phyloP scores from a whole-genome alignment of 345 rosid genomes.

The Hirschfeldia incana region DNA sequence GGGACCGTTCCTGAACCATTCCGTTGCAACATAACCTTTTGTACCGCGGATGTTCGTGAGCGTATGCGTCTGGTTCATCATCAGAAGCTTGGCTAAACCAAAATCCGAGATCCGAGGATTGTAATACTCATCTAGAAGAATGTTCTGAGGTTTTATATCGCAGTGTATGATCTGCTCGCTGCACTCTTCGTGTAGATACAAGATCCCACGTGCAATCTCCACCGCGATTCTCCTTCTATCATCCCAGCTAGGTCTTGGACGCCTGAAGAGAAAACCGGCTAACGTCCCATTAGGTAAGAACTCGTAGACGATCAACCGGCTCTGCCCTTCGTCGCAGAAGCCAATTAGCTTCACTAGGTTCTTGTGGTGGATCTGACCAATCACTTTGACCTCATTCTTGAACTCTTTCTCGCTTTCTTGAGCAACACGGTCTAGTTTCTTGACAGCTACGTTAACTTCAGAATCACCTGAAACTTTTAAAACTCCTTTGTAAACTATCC shows the following conservation, averaged over 20 bases:
- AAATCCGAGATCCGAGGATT: slow-evolving; percentile 47
- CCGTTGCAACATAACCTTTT: slow-evolving; percentile 49
- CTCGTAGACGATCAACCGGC: slow-evolving; percentile 49
- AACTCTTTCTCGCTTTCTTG: slow-evolving; percentile 47
- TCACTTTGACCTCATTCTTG: slow-evolving; percentile 45
- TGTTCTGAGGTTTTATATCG: slow-evolving; percentile 56
- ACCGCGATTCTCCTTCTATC: slow-evolving; percentile 39
- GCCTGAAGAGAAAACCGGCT: slow-evolving; percentile 40
- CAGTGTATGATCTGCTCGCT: slow-evolving; percentile 49
- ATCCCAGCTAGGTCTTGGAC: slow-evolving; percentile 43
- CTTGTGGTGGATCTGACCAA: slow-evolving; percentile 51
- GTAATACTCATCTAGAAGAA: slow-evolving; percentile 40
- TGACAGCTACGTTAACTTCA: slow-evolving; percentile 45
- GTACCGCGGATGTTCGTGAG: slow-evolving; percentile 46
- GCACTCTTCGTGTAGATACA: slow-evolving; percentile 54
- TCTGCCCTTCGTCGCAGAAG: slow-evolving; percentile 41
- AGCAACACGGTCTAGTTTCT: slow-evolving; percentile 38
- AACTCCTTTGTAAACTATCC: slow-evolving; percentile 47
- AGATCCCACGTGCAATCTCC: slow-evolving; percentile 43
- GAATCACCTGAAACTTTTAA: slow-evolving; percentile 22
- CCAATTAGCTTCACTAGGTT: slow-evolving; percentile 51
- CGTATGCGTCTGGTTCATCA: slow-evolving; percentile 43
- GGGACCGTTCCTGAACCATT: slow-evolving; percentile 50
- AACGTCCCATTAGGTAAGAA: slow-evolving; percentile 43
- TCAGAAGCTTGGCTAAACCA: slow-evolving; percentile 34